Conservation (phyloP, 805 yeast genomes). For the Spathaspora boniae region DNA sequence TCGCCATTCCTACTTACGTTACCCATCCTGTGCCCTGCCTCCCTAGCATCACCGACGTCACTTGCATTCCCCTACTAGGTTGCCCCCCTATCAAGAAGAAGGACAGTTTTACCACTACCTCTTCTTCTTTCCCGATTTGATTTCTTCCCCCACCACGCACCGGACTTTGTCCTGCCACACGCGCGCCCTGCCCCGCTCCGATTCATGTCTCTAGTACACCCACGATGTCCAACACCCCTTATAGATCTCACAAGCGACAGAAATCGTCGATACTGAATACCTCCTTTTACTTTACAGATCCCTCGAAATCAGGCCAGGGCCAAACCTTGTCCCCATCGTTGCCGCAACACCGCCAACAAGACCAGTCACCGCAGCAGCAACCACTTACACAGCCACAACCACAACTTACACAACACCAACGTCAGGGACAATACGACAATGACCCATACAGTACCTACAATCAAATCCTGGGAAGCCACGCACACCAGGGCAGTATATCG, state of each 20-base stretch:
- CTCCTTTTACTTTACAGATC: constrained; percentile 22
- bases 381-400: constrained; percentile 1
- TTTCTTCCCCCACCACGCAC: too few relatives aligned
- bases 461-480: neutral
- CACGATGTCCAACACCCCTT: constrained; percentile 16
- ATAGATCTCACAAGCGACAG: constrained; percentile 33
- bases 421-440: constrained; percentile 7
- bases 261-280: constrained; percentile 31
- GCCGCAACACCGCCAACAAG: constrained; percentile 4
- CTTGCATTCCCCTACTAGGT: too few relatives aligned
- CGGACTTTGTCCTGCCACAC: too few relatives aligned
- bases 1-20: neutral
- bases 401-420: constrained; percentile 1
- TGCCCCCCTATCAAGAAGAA: too few relatives aligned
- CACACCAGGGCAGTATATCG: neutral
- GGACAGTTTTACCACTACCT: too few relatives aligned
- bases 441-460: constrained; percentile 10
- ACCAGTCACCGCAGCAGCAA: constrained; percentile 2
- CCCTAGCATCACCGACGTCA: too few relatives aligned
- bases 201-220: too few relatives aligned
- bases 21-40: neutral
- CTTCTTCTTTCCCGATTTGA: too few relatives aligned
- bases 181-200: too few relatives aligned
- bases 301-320: neutral
- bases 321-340: constrained; percentile 2